phyloP scores from a whole-genome alignment of 164 flowering plant species.

The Cinnamomum micranthum region DNA sequence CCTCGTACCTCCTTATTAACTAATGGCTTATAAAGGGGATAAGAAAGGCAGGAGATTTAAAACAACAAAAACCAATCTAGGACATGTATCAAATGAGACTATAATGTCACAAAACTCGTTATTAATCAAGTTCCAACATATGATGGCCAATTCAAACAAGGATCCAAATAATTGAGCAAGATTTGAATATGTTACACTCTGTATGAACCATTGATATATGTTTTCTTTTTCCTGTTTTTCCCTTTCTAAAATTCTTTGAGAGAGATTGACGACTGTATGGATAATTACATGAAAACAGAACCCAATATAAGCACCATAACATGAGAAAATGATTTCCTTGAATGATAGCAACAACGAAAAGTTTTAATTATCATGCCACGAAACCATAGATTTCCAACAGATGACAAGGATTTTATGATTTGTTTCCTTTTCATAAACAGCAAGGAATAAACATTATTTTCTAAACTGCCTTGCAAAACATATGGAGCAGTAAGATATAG shows the following conservation, averaged over 20 bases:
- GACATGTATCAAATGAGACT: too few species aligned
- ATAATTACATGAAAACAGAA: too few species aligned
- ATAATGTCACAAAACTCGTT: too few species aligned
- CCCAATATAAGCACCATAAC: not conserved
- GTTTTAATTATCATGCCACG: not conserved
- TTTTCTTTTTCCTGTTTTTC: too few species aligned
- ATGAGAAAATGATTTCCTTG: not conserved
- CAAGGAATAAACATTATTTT: not conserved
- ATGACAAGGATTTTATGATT: too few species aligned
- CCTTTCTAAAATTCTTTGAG: too few species aligned
- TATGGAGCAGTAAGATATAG: not conserved
- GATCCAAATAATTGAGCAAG: not conserved
- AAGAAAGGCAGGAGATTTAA: too few species aligned
- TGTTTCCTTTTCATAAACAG: not conserved
- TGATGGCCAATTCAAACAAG: not conserved
- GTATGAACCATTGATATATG: not conserved
- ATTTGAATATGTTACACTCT: too few species aligned
- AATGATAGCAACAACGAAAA: not conserved
- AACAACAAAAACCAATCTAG: too few species aligned
- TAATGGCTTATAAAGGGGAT: too few species aligned
- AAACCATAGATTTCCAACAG: too few species aligned
- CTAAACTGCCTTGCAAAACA: not conserved
- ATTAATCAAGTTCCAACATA: not conserved
- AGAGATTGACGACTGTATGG: not conserved
- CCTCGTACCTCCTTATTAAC: too few species aligned